These are phyloP conservation scores for Nitzschia sp. DNA, from an alignment of 108 stramenopile genomes.

Conservation along the genomic window DNA sequence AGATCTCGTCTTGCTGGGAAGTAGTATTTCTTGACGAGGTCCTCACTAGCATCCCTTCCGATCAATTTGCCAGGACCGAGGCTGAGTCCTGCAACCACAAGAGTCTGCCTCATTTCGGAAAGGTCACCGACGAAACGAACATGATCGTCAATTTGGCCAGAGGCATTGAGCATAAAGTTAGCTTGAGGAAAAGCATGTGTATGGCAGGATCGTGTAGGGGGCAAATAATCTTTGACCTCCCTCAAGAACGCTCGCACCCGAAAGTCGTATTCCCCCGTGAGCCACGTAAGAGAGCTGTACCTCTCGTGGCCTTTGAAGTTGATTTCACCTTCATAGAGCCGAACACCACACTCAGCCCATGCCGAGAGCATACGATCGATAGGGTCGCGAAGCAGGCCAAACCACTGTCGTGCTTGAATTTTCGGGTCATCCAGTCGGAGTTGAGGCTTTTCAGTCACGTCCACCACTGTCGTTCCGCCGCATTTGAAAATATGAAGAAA, in stretches of 20 bases:
- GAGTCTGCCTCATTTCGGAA: constrained; percentile 5
- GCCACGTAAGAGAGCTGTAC: constrained; percentile 3
- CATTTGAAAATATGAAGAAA: constrained; percentile 24
- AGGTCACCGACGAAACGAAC: constrained; percentile 28
- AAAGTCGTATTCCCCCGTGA: background rate
- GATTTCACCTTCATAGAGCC: constrained; percentile 3
- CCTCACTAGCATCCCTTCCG: constrained; percentile 11
- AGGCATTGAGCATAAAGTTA: constrained; percentile 11
- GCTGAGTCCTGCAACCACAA: background rate
- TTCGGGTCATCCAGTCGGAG: background rate
- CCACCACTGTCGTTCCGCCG: constrained; percentile 17
- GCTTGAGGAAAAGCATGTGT: constrained; percentile 23
- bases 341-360: constrained; percentile 22
- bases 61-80: background rate
- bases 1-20: constrained; percentile 19
- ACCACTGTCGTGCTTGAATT: constrained; percentile 8
- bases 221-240: background rate
- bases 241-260: constrained; percentile 16
- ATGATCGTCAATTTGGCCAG: constrained; percentile 4
- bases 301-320: constrained; percentile 2
- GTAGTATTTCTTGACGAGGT: constrained; percentile 12
- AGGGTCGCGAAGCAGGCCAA: constrained; percentile 17
- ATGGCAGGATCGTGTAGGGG: constrained; percentile 8
- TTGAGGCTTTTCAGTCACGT: background rate
- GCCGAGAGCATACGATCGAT: constrained; percentile 18